phyloP scores from a whole-genome alignment of 1,139 yeast genomes.

The Arxiozyma slooffiae region DNA sequence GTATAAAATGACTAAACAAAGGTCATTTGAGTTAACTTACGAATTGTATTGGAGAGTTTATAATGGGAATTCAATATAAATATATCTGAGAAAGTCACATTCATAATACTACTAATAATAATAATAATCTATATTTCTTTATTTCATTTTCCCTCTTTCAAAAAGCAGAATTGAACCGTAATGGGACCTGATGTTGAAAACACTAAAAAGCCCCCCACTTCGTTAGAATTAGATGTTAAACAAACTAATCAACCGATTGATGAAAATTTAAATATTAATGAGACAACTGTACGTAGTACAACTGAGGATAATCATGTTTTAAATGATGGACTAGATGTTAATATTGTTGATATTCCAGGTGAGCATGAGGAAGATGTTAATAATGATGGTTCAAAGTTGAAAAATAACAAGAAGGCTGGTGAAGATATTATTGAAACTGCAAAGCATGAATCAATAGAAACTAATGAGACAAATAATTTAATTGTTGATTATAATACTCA shows the following conservation, averaged over 20 bases:
- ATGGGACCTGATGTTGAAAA: slow-evolving; percentile 22
- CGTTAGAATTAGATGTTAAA: slow-evolving; percentile 28
- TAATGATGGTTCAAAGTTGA: not conserved
- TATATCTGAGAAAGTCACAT: not conserved
- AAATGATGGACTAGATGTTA: not conserved
- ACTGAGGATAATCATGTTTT: not conserved
- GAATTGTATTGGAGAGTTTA: no score
- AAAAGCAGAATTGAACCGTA: no score
- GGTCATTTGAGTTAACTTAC: no score
- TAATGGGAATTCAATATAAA: no score
- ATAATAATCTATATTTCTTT: no score
- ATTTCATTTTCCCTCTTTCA: not conserved
- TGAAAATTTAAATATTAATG: slow-evolving; percentile 19
- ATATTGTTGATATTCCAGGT: not conserved
- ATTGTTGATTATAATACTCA: not conserved
- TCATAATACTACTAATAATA: not conserved
- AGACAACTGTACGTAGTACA: not conserved
- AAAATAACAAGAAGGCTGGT: not conserved
- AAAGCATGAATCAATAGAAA: not conserved
- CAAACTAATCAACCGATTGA: slow-evolving; percentile 30
- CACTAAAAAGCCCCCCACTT: slow-evolving; percentile 27
- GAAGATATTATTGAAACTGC: not conserved
- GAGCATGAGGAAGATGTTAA: not conserved
- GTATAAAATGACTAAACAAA: no score
- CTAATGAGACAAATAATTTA: not conserved